These are phyloP conservation scores for Hura crepitans DNA, from an alignment of 441 rosid species.

Conservation along the genomic window DNA sequence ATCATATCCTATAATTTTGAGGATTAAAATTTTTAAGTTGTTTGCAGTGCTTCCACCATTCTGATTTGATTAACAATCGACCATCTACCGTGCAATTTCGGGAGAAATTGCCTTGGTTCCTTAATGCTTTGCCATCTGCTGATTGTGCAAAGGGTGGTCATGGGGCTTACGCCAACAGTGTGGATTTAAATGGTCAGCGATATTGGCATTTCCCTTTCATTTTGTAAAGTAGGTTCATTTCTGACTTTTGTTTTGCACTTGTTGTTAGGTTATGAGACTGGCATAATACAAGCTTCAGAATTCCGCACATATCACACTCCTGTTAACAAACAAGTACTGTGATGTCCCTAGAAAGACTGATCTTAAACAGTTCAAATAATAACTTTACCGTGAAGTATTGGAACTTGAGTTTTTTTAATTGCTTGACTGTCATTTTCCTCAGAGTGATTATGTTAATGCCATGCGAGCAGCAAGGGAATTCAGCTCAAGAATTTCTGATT, in stretches of 20 bases:
- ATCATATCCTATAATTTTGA: not conserved
- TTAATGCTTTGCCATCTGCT: constrained; percentile 78
- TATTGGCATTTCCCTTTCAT: constrained; percentile 6
- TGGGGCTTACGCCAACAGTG: constrained; percentile 87
- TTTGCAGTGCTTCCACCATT: constrained; percentile 80
- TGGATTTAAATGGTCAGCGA: constrained; percentile 66
- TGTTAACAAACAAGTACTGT: constrained; percentile 74
- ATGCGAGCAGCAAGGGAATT: constrained; percentile 86
- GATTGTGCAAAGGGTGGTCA: constrained; percentile 97
- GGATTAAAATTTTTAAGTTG: constrained; percentile 32
- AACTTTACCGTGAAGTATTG: not conserved
- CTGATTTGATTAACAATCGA: constrained; percentile 67
- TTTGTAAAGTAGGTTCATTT: not conserved
- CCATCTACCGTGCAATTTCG: constrained; percentile 74
- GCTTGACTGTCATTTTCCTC: constrained; percentile 27
- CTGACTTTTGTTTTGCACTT: constrained; percentile 10
- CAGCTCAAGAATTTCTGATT: constrained; percentile 60
- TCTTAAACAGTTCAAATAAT: constrained; percentile 12
- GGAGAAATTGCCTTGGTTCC: constrained; percentile 97
- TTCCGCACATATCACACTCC: constrained; percentile 97
- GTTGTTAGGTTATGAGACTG: constrained; percentile 59
- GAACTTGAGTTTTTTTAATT: not conserved
- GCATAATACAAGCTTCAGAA: constrained; percentile 78
- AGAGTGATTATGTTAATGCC: constrained; percentile 82
- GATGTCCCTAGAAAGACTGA: not conserved